phyloP scores from a whole-genome alignment of 2,329 filamentous ascomycete species.

The Annulohypoxylon truncatum region DNA sequence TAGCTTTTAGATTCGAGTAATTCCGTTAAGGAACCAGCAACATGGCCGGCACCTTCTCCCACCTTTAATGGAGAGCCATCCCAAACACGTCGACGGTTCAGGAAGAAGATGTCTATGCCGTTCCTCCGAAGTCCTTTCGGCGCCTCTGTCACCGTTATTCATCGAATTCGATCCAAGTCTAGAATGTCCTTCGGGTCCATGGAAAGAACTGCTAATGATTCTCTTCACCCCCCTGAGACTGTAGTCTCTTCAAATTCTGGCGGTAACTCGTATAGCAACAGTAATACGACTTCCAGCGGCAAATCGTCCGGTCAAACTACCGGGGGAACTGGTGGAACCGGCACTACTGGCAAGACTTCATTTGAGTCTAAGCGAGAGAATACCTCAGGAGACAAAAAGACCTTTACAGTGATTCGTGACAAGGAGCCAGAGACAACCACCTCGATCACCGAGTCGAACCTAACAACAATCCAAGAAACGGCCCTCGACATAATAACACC shows the following conservation, averaged over 20 bases:
- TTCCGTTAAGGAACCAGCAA: conserved; percentile 39
- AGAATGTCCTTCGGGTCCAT: conserved; percentile 53
- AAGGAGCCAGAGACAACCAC: conserved; percentile 39
- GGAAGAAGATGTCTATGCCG: conserved; percentile 55
- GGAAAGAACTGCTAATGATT: conserved; percentile 48
- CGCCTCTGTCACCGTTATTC: conserved; percentile 57
- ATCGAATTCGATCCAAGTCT: conserved; percentile 53
- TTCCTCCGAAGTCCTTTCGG: conserved; percentile 54
- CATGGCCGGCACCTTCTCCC: conserved; percentile 44
- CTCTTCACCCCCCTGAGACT: conserved; percentile 39
- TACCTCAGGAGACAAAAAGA: conserved; percentile 47
- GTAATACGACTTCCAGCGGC: conserved; percentile 35
- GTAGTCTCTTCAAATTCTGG: conserved; percentile 39
- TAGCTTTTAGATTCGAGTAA: conserved; percentile 42
- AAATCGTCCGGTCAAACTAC: conserved; percentile 39
- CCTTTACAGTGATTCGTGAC: conserved; percentile 45
- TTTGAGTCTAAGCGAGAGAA: conserved; percentile 56
- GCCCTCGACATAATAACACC: conserved; percentile 47
- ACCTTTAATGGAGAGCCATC: conserved; percentile 34
- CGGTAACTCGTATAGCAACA: conserved; percentile 38
- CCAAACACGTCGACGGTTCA: conserved; percentile 43
- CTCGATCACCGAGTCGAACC: conserved; percentile 45
- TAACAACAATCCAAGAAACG: conserved; percentile 52
- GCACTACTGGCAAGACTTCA: conserved; percentile 54
- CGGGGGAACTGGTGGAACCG: conserved; percentile 46